Conservation (phyloP, 2,329 filamentous ascomycete species). For the Talaromyces sp. region DNA sequence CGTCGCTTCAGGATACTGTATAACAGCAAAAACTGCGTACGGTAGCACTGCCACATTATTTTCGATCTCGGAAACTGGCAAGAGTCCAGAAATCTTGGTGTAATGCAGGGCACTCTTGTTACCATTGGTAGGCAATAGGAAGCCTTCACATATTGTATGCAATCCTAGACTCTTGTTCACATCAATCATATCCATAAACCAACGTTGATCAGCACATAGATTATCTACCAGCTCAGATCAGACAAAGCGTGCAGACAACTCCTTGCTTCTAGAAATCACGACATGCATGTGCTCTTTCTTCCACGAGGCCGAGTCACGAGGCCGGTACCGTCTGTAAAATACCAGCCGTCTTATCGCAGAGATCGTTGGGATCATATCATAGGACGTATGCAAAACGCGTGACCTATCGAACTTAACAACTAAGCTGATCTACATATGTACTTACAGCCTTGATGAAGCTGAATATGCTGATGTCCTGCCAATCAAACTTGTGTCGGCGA, state of each 20-base stretch:
- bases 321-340: background rate
- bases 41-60: background rate
- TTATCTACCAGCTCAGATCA: background rate
- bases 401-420: background rate
- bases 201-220: background rate
- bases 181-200: background rate
- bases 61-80: background rate
- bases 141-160: background rate
- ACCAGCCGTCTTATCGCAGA: background rate
- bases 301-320: conserved; percentile 9
- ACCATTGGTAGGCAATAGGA: background rate
- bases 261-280: conserved; percentile 6
- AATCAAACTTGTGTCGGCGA: background rate
- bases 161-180: background rate
- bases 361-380: background rate
- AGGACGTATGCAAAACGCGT: background rate
- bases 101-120: background rate
- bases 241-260: background rate
- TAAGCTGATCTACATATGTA: background rate
- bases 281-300: background rate
- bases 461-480: background rate
- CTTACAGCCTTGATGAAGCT: background rate
- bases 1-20: background rate
- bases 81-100: background rate
- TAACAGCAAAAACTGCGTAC: background rate